A percentile compares a stretch with the other conserved stretches of the same genome.
phyloP scores from a whole-genome alignment of 345 rosid species.

The Salix dunnii region DNA sequence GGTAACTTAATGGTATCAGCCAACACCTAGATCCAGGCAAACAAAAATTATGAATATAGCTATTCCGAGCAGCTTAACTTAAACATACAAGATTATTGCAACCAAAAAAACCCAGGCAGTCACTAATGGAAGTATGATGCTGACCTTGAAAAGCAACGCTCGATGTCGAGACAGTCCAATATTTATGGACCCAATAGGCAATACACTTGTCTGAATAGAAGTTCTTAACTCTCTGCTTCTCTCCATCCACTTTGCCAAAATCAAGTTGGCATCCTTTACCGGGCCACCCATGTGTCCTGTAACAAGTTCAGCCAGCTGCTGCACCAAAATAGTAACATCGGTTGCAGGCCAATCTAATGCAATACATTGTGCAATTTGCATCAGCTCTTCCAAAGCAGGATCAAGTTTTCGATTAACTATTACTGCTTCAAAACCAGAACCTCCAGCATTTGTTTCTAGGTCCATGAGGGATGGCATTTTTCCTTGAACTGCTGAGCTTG shows the following conservation, averaged over 20 bases:
- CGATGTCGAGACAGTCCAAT: conserved; percentile 94
- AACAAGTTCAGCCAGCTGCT: conserved; percentile 86
- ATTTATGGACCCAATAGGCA: conserved; percentile 86
- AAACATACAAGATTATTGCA: background rate
- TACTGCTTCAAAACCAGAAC: conserved; percentile 77
- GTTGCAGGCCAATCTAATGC: conserved; percentile 65
- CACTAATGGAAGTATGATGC: conserved; percentile 19
- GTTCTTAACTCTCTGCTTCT: conserved; percentile 75
- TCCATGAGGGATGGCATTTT: conserved; percentile 87
- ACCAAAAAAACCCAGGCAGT: background rate
- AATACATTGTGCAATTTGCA: conserved; percentile 79
- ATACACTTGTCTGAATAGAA: conserved; percentile 64
- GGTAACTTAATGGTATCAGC: conserved; percentile 76
- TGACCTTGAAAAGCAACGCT: conserved; percentile 96
- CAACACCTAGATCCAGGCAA: conserved; percentile 61
- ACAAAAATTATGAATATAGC: conserved; percentile 20
- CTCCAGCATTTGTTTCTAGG: conserved; percentile 68
- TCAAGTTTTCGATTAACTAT: conserved; percentile 70
- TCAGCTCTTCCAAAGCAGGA: conserved; percentile 69
- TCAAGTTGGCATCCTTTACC: conserved; percentile 81
- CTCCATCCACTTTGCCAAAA: conserved; percentile 83
- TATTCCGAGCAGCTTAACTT: background rate
- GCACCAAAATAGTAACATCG: conserved; percentile 62
- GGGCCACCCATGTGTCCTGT: conserved; percentile 98
- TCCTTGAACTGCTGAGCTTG: conserved; percentile 50